phyloP scores from a whole-genome alignment of 169 alveolate species.

The Plasmodium sp. region DNA sequence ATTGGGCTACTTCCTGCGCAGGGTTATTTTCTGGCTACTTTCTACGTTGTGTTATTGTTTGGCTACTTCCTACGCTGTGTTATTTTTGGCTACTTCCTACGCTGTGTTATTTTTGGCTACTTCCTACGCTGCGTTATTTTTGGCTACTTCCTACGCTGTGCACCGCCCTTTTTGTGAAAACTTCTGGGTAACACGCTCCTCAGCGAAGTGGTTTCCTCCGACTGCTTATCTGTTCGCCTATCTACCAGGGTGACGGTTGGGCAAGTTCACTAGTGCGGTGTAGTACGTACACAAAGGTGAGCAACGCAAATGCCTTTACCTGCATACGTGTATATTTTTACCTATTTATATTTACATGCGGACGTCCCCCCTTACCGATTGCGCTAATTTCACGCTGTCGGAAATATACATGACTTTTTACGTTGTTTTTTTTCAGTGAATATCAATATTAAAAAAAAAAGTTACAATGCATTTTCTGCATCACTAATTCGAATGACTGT shows the following conservation, averaged over 20 bases:
- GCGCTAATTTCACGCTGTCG: background rate
- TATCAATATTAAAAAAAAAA: background rate
- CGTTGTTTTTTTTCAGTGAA: background rate
- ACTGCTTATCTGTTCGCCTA: background rate
- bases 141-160: background rate
- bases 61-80: too few species aligned
- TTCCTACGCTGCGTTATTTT: background rate
- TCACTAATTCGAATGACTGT: background rate
- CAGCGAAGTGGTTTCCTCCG: background rate
- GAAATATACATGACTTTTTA: background rate
- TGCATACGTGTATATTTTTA: background rate
- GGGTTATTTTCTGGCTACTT: too few species aligned
- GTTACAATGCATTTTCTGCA: background rate
- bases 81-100: too few species aligned
- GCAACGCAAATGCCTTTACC: background rate
- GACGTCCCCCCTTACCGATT: background rate
- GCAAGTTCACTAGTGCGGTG: background rate
- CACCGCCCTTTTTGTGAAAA: background rate
- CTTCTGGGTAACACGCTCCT: background rate
- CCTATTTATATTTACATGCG: background rate
- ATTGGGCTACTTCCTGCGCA: background rate
- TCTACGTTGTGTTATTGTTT: background rate
- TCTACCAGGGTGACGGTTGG: background rate
- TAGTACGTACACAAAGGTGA: background rate
- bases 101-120: background rate